Conservation (phyloP, 2,329 filamentous ascomycete species). For the Penicillium sp. region DNA sequence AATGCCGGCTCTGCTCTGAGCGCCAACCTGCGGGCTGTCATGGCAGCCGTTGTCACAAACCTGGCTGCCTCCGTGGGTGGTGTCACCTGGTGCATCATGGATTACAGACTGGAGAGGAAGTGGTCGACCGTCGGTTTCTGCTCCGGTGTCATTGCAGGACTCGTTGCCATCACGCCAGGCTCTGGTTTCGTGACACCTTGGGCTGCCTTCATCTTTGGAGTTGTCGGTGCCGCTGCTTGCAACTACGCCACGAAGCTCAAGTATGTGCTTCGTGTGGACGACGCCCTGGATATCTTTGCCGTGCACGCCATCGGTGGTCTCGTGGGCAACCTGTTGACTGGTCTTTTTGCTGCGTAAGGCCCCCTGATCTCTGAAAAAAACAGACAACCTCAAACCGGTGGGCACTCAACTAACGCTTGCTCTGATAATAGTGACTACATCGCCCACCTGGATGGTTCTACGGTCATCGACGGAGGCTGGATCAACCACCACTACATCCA, state of each 20-base stretch:
- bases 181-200: slow-evolving; percentile 79
- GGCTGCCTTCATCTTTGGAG: slow-evolving; percentile 71
- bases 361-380: too few species aligned
- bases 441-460: slow-evolving; percentile 65
- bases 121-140: slow-evolving; percentile 93
- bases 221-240: slow-evolving; percentile 65
- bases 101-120: slow-evolving; percentile 80
- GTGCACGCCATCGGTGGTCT: slow-evolving; percentile 71
- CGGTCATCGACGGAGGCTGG: slow-evolving; percentile 66
- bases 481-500: slow-evolving; percentile 76
- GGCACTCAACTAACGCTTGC: slow-evolving; percentile 9
- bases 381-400: too few species aligned
- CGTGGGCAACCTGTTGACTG: slow-evolving; percentile 70
- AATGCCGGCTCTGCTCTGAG: slow-evolving; percentile 75
- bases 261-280: slow-evolving; percentile 70
- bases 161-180: slow-evolving; percentile 80
- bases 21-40: slow-evolving; percentile 73
- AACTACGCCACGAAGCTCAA: slow-evolving; percentile 90
- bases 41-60: slow-evolving; percentile 81
- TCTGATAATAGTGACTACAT: slow-evolving; percentile 61
- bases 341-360: slow-evolving; percentile 65
- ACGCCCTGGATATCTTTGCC: slow-evolving; percentile 80
- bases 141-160: slow-evolving; percentile 75
- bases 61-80: slow-evolving; percentile 74
- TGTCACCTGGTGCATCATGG: slow-evolving; percentile 79